phyloP scores from a whole-genome alignment of 441 rosid species.

The Viola pubescens region DNA sequence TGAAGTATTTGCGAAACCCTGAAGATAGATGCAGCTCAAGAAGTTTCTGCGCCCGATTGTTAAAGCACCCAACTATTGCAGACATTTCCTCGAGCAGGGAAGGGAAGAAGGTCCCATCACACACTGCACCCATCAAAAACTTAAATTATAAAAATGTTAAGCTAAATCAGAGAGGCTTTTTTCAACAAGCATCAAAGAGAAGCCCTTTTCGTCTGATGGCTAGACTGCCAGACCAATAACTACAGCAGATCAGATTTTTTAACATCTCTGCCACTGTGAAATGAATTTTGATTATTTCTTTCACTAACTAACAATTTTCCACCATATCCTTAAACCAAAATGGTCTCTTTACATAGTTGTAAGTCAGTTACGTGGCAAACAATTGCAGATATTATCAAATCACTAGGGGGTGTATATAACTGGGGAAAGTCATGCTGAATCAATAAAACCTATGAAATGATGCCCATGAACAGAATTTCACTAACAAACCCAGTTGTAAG shows the following conservation, averaged over 20 bases:
- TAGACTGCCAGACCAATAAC: neutral
- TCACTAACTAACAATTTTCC: neutral
- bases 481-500: neutral
- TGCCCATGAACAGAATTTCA: too few species aligned
- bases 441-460: too few species aligned
- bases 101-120: slow-evolving; percentile 88
- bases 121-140: slow-evolving; percentile 35
- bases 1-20: slow-evolving; percentile 51
- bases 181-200: neutral
- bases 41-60: slow-evolving; percentile 67
- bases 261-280: neutral
- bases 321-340: neutral
- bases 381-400: neutral
- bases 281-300: neutral
- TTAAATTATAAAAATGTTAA: neutral
- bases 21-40: slow-evolving; percentile 78
- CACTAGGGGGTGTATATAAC: neutral
- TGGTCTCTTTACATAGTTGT: neutral
- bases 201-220: neutral
- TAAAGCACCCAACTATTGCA: slow-evolving; percentile 71
- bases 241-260: neutral
- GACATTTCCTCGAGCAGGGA: slow-evolving; percentile 79
- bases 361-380: neutral
- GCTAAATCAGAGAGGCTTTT: neutral
- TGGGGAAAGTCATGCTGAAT: too few species aligned